These are phyloP conservation scores for Ascosphaera apis DNA, from an alignment of 2,329 filamentous ascomycete genomes.

Conservation along the genomic window DNA sequence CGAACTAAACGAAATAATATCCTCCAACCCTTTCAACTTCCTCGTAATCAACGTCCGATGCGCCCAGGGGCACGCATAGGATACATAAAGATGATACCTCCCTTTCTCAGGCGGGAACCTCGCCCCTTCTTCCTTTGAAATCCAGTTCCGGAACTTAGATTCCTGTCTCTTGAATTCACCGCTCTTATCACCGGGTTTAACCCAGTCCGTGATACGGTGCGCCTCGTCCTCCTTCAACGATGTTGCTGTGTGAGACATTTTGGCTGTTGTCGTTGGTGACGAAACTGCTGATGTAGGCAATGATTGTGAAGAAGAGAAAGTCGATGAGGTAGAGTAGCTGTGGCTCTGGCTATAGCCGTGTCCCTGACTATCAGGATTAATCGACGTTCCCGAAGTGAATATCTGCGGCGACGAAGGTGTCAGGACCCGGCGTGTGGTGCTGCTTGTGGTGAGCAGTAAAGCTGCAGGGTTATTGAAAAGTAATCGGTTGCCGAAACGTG, in stretches of 20 bases:
- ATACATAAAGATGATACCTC: slow-evolving; percentile 86
- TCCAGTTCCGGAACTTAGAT: slow-evolving; percentile 60
- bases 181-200: slow-evolving; percentile 48
- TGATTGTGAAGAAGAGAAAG: neutral
- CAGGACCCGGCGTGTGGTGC: too few relatives aligned
- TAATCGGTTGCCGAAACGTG: too few relatives aligned
- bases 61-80: slow-evolving; percentile 85
- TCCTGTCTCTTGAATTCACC: slow-evolving; percentile 85
- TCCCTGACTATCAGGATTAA: too few relatives aligned
- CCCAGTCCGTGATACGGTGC: slow-evolving; percentile 56
- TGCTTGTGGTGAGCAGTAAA: too few relatives aligned
- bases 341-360: slow-evolving; percentile 7
- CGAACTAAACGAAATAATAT: slow-evolving; percentile 54
- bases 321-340: slow-evolving; percentile 5
- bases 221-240: slow-evolving; percentile 11
- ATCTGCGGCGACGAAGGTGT: too few relatives aligned
- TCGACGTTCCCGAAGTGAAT: too few relatives aligned
- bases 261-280: slow-evolving; percentile 1
- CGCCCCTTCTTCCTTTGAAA: slow-evolving; percentile 48
- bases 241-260: slow-evolving; percentile 1
- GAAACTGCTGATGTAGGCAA: slow-evolving; percentile 1
- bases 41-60: slow-evolving; percentile 70
- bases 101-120: slow-evolving; percentile 67
- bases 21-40: slow-evolving; percentile 76
- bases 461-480: too few relatives aligned